These are phyloP conservation scores for Lumnitzera littorea DNA, from an alignment of 345 rosid species.

Conservation along the genomic window DNA sequence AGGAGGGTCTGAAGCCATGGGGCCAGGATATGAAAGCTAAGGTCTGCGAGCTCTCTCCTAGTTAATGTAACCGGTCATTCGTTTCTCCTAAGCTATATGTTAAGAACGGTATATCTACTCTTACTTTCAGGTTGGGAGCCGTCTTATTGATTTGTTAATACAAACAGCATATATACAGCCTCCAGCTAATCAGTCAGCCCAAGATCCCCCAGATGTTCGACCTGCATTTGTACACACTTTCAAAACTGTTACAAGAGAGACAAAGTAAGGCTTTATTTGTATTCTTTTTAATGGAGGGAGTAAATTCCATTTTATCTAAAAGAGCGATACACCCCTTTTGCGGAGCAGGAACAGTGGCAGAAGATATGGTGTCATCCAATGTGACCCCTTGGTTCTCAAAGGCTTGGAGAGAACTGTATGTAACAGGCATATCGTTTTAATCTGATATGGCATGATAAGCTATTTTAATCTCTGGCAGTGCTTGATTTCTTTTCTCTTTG, in stretches of 20 bases:
- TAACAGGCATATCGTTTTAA: constrained; percentile 9
- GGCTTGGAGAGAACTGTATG: constrained; percentile 90
- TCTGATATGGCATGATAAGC: constrained; percentile 1
- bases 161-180: constrained; percentile 83
- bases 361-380: constrained; percentile 77
- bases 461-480: too few relatives aligned
- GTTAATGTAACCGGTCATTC: constrained; percentile 5
- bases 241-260: constrained; percentile 38
- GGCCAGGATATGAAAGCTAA: constrained; percentile 62
- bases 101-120: constrained; percentile 7
- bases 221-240: constrained; percentile 88
- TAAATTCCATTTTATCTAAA: background rate
- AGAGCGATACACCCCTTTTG: constrained; percentile 7
- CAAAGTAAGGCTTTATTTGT: constrained; percentile 37
- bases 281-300: background rate
- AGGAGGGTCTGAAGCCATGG: constrained; percentile 74
- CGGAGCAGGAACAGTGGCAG: constrained; percentile 49
- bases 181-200: constrained; percentile 53
- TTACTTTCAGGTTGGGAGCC: constrained; percentile 79
- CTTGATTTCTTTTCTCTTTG: too few relatives aligned
- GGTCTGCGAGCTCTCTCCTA: constrained; percentile 43
- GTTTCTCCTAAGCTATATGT: background rate
- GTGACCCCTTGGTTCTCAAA: constrained; percentile 75
- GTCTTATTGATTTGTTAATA: constrained; percentile 70
- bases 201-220: constrained; percentile 69